Percentiles rank a stretch among this genome's conserved stretches.
phyloP scores from a whole-genome alignment of 805 yeast genomes.

The Saccharomycopsis javanensis region DNA sequence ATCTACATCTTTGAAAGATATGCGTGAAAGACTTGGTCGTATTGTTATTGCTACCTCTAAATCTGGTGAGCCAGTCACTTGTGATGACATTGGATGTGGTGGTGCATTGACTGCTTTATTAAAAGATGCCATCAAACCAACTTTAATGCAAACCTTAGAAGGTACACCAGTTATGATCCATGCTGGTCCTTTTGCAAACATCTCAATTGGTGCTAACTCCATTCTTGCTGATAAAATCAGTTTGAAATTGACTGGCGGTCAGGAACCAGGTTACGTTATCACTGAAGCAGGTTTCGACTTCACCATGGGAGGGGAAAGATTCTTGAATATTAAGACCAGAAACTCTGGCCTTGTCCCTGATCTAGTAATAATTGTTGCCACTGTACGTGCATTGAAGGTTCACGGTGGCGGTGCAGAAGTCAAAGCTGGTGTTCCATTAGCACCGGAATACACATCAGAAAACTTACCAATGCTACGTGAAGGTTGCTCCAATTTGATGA shows the following conservation, averaged over 20 bases:
- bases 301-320: conserved; percentile 89
- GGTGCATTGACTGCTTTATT: conserved; percentile 78
- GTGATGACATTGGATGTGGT: conserved; percentile 78
- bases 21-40: conserved; percentile 65
- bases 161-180: conserved; percentile 84
- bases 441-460: conserved; percentile 62
- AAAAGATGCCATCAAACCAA: conserved; percentile 78
- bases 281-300: conserved; percentile 88
- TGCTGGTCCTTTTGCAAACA: conserved; percentile 85
- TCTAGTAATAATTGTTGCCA: conserved; percentile 72
- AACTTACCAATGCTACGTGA: conserved; percentile 56
- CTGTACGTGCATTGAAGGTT: conserved; percentile 73
- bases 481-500: conserved; percentile 68
- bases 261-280: conserved; percentile 64
- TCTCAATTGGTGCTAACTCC: conserved; percentile 79
- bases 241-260: conserved; percentile 62
- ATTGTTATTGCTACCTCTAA: conserved; percentile 66
- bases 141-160: conserved; percentile 79
- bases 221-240: conserved; percentile 76
- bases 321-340: conserved; percentile 72
- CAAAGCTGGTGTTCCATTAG: conserved; percentile 74
- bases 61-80: conserved; percentile 65
- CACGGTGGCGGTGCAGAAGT: conserved; percentile 90
- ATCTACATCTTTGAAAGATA: conserved; percentile 57
- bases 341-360: conserved; percentile 74